A percentile compares a stretch with the other conserved stretches of the same genome.
phyloP scores from a whole-genome alignment of 345 rosid species.

The Stellera chamaejasme region DNA sequence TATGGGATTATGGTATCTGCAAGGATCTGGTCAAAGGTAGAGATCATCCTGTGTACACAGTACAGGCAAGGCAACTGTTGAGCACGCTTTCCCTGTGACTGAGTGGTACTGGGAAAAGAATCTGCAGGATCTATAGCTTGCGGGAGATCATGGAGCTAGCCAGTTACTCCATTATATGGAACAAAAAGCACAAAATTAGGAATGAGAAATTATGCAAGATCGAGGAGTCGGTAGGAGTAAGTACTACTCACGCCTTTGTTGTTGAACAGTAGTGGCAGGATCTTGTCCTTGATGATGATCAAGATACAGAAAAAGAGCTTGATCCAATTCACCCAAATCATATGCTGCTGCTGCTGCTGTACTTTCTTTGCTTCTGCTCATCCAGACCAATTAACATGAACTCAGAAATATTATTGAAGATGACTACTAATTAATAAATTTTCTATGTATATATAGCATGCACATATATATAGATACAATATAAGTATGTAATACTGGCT shows the following conservation, averaged over 20 bases:
- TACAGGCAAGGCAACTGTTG: slow-evolving; percentile 37
- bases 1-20: slow-evolving; percentile 21
- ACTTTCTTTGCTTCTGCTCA: slow-evolving; percentile 31
- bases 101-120: slow-evolving; percentile 13
- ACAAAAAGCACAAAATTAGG: not conserved
- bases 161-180: too few relatives aligned
- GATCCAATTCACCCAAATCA: slow-evolving; percentile 92
- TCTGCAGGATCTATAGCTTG: slow-evolving; percentile 5
- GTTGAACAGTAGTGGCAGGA: slow-evolving; percentile 36
- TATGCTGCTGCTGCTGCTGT: slow-evolving; percentile 22
- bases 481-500: too few relatives aligned
- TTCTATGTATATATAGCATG: too few relatives aligned
- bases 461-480: too few relatives aligned
- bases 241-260: slow-evolving; percentile 64
- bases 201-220: slow-evolving; percentile 6
- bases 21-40: slow-evolving; percentile 62
- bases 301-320: slow-evolving; percentile 86
- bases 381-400: not conserved
- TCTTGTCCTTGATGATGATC: slow-evolving; percentile 71
- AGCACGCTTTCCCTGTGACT: slow-evolving; percentile 60
- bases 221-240: slow-evolving; percentile 4
- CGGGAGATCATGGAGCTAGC: slow-evolving; percentile 7
- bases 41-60: slow-evolving; percentile 14
- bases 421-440: too few relatives aligned
- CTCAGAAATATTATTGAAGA: too few relatives aligned